These are phyloP conservation scores for Annulohypoxylon moriforme DNA, from an alignment of 495 filamentous ascomycete genomes.

Conservation along the genomic window DNA sequence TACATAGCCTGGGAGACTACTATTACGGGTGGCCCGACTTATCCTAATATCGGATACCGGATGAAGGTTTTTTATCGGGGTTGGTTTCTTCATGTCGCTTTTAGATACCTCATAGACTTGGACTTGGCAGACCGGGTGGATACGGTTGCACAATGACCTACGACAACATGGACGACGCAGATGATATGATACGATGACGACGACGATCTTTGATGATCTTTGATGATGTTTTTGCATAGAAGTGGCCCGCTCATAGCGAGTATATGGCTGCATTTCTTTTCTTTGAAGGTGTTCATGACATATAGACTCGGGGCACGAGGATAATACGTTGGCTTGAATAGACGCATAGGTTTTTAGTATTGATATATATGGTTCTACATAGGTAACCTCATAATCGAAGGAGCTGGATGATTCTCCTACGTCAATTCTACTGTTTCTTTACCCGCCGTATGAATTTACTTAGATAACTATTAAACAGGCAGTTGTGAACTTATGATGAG, in stretches of 20 bases:
- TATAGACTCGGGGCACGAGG: conserved; percentile 29
- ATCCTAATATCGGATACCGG: conserved; percentile 9
- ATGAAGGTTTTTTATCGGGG: conserved; percentile 11
- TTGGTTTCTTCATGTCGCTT: conserved; percentile 37
- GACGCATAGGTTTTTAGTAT: conserved; percentile 11
- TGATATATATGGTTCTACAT: conserved; percentile 3
- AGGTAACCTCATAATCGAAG: too few relatives aligned
- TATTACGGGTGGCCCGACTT: conserved; percentile 25
- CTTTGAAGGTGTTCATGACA: conserved; percentile 18
- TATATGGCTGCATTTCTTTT: conserved; percentile 13
- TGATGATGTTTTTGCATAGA: conserved; percentile 37
- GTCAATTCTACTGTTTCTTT: not conserved
- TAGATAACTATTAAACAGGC: too few relatives aligned
- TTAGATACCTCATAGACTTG: conserved; percentile 55
- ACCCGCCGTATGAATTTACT: too few relatives aligned
- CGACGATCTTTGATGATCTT: too few relatives aligned
- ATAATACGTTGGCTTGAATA: conserved; percentile 22
- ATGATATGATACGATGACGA: conserved; percentile 29
- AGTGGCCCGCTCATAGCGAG: conserved; percentile 27
- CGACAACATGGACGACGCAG: conserved; percentile 38
- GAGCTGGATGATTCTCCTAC: too few relatives aligned
- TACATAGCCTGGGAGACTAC: conserved; percentile 39
- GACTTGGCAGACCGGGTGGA: conserved; percentile 24
- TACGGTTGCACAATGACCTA: conserved; percentile 34
- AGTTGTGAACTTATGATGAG: too few relatives aligned